phyloP scores from a whole-genome alignment of 257 asterid species.

The Ilex aquifolium region DNA sequence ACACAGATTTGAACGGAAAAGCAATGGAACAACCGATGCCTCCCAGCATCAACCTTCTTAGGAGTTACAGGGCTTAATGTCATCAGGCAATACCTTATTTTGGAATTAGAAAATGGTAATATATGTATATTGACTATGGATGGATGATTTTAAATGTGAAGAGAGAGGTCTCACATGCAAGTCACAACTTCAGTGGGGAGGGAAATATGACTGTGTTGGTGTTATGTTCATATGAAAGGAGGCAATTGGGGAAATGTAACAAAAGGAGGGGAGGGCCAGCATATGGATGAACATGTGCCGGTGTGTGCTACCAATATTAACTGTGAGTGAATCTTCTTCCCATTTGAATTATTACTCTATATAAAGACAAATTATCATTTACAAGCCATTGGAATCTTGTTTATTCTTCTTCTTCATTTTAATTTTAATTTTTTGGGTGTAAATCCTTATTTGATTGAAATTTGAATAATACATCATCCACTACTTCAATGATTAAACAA shows the following conservation, averaged over 20 bases:
- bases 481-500: too few species aligned
- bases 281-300: slow-evolving; percentile 32
- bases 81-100: background rate
- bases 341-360: too few species aligned
- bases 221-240: slow-evolving; percentile 8
- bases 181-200: slow-evolving; percentile 11
- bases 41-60: background rate
- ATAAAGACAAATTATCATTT: too few species aligned
- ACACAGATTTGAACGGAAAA: slow-evolving; percentile 17
- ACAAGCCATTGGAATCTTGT: too few species aligned
- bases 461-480: too few species aligned
- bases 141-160: slow-evolving; percentile 15
- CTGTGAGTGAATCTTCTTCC: too few species aligned
- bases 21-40: background rate
- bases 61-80: background rate
- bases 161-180: too few species aligned
- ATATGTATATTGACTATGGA: slow-evolving; percentile 3
- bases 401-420: too few species aligned
- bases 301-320: too few species aligned
- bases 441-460: too few species aligned
- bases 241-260: slow-evolving; percentile 29
- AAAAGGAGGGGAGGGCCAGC: slow-evolving; percentile 19
- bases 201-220: slow-evolving; percentile 7
- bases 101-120: background rate
- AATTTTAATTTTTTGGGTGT: too few species aligned